phyloP scores from a whole-genome alignment of 2,329 filamentous ascomycete species.

The Colletotrichum nymphaeae region DNA sequence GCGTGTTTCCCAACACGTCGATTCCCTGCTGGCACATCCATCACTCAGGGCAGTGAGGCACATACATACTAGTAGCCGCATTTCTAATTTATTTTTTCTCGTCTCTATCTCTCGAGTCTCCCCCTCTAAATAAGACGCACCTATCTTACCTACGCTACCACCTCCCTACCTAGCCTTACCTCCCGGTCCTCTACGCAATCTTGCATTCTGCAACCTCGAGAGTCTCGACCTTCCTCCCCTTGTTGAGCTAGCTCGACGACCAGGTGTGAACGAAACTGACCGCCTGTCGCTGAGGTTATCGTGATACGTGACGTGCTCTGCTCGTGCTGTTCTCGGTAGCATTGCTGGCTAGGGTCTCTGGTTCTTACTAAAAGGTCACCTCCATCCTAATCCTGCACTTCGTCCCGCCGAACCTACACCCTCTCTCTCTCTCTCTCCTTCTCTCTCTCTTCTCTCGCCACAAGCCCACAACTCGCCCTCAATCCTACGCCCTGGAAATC shows the following conservation, averaged over 20 bases:
- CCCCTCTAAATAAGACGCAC: not conserved
- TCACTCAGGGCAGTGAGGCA: not conserved
- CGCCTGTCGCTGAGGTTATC: slow-evolving; percentile 28
- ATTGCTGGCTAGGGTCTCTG: slow-evolving; percentile 32
- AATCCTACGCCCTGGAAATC: slow-evolving; percentile 8
- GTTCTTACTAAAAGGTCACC: slow-evolving; percentile 34
- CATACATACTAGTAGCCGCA: not conserved
- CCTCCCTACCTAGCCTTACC: not conserved
- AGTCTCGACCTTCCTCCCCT: not conserved
- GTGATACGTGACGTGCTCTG: slow-evolving; percentile 34
- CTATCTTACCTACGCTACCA: not conserved
- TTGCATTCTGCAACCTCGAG: not conserved
- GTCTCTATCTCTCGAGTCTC: not conserved
- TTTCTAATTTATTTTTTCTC: not conserved
- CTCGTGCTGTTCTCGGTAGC: slow-evolving; percentile 21
- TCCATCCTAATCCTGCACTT: slow-evolving; percentile 21
- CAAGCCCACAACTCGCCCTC: slow-evolving; percentile 28
- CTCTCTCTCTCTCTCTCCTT: not conserved
- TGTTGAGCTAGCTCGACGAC: not conserved
- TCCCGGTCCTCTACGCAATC: slow-evolving; percentile 1
- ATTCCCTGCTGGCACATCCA: not conserved
- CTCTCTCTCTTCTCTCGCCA: not conserved
- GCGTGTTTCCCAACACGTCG: slow-evolving; percentile 10
- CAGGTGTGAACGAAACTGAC: slow-evolving; percentile 15
- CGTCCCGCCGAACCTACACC: slow-evolving; percentile 11